These are phyloP conservation scores for Scalesia atractyloides DNA, from an alignment of 129 eudicot genomes.

Conservation along the genomic window DNA sequence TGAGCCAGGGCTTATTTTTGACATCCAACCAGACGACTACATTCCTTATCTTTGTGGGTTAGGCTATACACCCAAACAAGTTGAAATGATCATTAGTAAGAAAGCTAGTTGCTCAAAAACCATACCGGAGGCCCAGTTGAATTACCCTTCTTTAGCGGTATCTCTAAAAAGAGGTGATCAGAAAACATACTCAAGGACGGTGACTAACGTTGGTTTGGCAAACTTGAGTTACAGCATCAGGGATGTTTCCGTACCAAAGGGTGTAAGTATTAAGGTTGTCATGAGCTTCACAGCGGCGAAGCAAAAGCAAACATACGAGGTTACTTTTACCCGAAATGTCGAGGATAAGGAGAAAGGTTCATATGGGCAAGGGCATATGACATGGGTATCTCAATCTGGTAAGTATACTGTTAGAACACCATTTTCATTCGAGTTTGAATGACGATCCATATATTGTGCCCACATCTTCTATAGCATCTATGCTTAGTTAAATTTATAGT, in stretches of 20 bases:
- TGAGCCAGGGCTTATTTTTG: constrained; percentile 58
- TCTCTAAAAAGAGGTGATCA: constrained; percentile 11
- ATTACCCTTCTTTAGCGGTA: constrained; percentile 63
- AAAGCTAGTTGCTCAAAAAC: constrained; percentile 30
- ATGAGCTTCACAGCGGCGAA: constrained; percentile 34
- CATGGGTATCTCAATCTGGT: constrained; percentile 29
- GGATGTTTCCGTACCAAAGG: constrained; percentile 19
- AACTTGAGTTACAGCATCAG: constrained; percentile 26
- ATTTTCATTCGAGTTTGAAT: constrained; percentile 27
- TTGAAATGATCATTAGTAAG: constrained; percentile 16
- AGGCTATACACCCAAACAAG: constrained; percentile 37
- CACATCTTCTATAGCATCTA: not conserved
- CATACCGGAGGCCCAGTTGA: constrained; percentile 51
- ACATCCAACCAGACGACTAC: constrained; percentile 52
- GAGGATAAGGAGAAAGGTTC: not conserved
- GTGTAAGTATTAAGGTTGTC: constrained; percentile 32
- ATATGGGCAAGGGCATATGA: constrained; percentile 44
- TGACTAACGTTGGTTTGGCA: constrained; percentile 56
- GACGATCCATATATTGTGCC: not conserved
- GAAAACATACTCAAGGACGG: constrained; percentile 40
- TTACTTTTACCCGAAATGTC: constrained; percentile 31
- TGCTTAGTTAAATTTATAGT: not conserved
- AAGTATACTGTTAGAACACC: constrained; percentile 44
- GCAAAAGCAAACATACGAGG: constrained; percentile 39
- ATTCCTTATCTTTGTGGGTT: constrained; percentile 62